Evolutionary conservation across 768 basidiomycete species (phyloP), one percentile per base, ranked within the genome.

Genomic region (Cantharellus anzutake): DNA sequence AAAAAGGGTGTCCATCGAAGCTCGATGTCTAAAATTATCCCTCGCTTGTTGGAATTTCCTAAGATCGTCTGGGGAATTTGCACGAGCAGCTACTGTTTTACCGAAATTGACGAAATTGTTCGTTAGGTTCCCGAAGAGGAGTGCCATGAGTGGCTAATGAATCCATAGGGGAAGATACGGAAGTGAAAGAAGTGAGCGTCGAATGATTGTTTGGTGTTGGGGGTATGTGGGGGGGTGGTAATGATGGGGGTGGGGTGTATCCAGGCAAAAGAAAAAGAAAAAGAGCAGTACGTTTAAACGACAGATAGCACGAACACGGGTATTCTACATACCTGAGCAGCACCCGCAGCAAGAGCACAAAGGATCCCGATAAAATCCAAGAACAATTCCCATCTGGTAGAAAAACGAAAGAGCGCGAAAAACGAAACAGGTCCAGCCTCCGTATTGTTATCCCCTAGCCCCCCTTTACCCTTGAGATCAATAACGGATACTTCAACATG

Each of bases 1-100:
- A 64, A 82, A 86, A 1, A 73, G 72, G 0, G 87, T 83, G 69
- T 83, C 78, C 11, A 64, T 60, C 0, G 79, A 71, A 7, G 86
- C 80, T 16, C 67, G 64, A 29, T 64, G 64, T 60, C 80, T 76
- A 70, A 89, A 87, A 2, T 67, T 41, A 11, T 66, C 70, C 34
- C 75, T 80, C 2, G 70, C 67, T 2, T 7, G 11, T 1, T 68
- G 59, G 3, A 76, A 60, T 1, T 69, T 70, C 3, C 71, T 64
- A 4, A 76, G 66, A 2, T 66, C 51, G 0, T 68, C 69, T 3
- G 66, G 66, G 3, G 69, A 59, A 20, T 35, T 14, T 20, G 2
- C 20, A 20, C 3, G n/a, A 29, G 67, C 57, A 63, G 2, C 70
- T 70, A 3, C 42, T 51, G 5, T 68, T 39, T 75, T 60, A 3